phyloP scores from a whole-genome alignment of 2,329 filamentous ascomycete species.

The Hymenoscyphus occultus region DNA sequence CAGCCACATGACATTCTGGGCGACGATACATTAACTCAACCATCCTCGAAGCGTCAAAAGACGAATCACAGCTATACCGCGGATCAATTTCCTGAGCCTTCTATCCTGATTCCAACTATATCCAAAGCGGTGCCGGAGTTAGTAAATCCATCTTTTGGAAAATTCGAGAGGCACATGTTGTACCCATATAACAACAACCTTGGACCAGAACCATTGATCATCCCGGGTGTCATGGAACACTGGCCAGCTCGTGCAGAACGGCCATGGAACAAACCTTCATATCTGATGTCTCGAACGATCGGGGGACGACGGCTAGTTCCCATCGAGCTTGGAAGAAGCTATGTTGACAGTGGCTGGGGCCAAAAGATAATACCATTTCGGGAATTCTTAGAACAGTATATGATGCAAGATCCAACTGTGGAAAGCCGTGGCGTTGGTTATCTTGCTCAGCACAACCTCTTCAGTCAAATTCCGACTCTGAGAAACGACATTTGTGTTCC shows the following conservation, averaged over 20 bases:
- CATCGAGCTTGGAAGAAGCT: slow-evolving; percentile 81
- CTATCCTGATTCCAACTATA: slow-evolving; percentile 44
- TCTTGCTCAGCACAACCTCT: slow-evolving; percentile 86
- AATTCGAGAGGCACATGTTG: slow-evolving; percentile 61
- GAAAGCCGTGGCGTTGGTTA: slow-evolving; percentile 62
- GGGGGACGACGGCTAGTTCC: slow-evolving; percentile 77
- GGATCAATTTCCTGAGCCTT: slow-evolving; percentile 23
- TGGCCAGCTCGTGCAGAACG: slow-evolving; percentile 74
- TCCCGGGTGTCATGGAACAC: slow-evolving; percentile 59
- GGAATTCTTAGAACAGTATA: slow-evolving; percentile 57
- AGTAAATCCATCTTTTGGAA: slow-evolving; percentile 50
- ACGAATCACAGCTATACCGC: not conserved
- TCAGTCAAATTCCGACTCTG: slow-evolving; percentile 75
- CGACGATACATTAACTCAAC: not conserved
- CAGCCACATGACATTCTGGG: not conserved
- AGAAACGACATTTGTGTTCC: slow-evolving; percentile 74
- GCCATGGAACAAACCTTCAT: slow-evolving; percentile 70
- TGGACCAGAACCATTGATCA: slow-evolving; percentile 61
- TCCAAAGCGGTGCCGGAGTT: slow-evolving; percentile 42
- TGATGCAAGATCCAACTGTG: slow-evolving; percentile 10
- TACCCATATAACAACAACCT: slow-evolving; percentile 38
- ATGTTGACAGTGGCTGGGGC: slow-evolving; percentile 81
- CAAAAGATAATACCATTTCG: slow-evolving; percentile 76
- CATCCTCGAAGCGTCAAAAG: slow-evolving; percentile 26
- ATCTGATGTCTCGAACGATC: slow-evolving; percentile 73